Evolutionary conservation across 768 basidiomycete species (phyloP).

Genomic region (Lactarius hengduanensis): DNA sequence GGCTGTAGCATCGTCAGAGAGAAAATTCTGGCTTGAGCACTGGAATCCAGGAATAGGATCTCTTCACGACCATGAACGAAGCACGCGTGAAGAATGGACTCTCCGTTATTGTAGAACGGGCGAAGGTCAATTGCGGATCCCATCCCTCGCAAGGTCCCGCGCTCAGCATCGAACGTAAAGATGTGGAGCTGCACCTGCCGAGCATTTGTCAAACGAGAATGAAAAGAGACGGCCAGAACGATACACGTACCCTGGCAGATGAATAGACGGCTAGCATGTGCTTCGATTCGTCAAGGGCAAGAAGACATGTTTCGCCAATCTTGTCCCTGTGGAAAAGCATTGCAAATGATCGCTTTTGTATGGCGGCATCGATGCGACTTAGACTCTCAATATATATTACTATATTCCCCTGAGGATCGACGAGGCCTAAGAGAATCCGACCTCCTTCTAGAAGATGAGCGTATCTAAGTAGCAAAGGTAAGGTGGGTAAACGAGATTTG

Average conservation of each 20-base stretch:
- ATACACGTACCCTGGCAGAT: conserved; percentile 39
- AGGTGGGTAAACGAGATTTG: no score
- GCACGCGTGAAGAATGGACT: conserved; percentile 38
- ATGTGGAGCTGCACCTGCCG: conserved; percentile 42
- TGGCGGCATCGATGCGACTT: neutral
- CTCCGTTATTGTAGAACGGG: conserved; percentile 41
- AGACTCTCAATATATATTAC: conserved; percentile 11
- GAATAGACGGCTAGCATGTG: conserved; percentile 49
- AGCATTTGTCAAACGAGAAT: neutral
- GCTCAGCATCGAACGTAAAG: conserved; percentile 48
- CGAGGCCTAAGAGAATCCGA: neutral
- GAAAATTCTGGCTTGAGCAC: conserved; percentile 46
- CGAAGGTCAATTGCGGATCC: conserved; percentile 44
- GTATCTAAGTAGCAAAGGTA: neutral
- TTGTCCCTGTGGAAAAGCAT: conserved; percentile 43
- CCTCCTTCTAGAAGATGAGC: conserved; percentile 13
- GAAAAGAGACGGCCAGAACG: neutral
- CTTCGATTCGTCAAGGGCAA: conserved; percentile 54
- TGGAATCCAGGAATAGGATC: conserved; percentile 48
- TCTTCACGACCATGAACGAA: conserved; percentile 56
- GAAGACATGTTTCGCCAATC: conserved; percentile 44
- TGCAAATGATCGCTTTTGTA: neutral
- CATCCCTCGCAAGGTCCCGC: conserved; percentile 40
- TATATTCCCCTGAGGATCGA: neutral
- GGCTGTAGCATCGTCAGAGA: conserved; percentile 55